phyloP scores from a whole-genome alignment of 495 filamentous ascomycete genomes.

The Penicillium longicatenatum region DNA sequence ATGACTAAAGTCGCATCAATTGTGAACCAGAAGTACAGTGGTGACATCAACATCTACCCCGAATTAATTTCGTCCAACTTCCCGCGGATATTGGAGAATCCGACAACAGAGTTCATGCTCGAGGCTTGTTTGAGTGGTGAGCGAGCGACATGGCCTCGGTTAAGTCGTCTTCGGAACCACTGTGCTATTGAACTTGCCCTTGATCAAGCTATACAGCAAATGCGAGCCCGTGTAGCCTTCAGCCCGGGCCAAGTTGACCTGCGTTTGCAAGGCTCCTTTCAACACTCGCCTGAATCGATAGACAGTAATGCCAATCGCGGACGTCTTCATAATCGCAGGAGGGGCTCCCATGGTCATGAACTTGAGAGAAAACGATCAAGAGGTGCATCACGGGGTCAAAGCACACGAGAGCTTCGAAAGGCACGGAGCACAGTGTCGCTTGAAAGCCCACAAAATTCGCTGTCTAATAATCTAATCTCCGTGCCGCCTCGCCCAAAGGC shows the following conservation, averaged over 20 bases:
- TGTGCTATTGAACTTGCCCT: constrained; percentile 85
- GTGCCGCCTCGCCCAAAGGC: constrained; percentile 15
- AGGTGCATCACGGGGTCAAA: constrained; percentile 19
- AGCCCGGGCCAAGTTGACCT: constrained; percentile 71
- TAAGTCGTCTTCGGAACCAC: constrained; percentile 78
- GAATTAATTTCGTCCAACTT: constrained; percentile 74
- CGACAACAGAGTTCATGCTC: constrained; percentile 87
- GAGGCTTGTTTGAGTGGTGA: constrained; percentile 75
- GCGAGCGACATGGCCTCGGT: constrained; percentile 86
- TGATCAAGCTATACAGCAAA: constrained; percentile 76
- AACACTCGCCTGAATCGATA: constrained; percentile 22
- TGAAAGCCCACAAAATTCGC: constrained; percentile 24
- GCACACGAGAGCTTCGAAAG: constrained; percentile 26
- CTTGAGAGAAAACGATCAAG: constrained; percentile 22
- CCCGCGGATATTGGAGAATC: constrained; percentile 77
- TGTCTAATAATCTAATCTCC: constrained; percentile 12
- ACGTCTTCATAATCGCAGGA: constrained; percentile 28
- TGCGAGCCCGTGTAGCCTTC: constrained; percentile 78
- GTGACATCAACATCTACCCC: constrained; percentile 94
- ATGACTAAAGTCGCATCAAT: constrained; percentile 79
- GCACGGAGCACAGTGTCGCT: constrained; percentile 38
- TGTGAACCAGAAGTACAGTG: constrained; percentile 85
- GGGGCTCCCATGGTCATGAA: constrained; percentile 39
- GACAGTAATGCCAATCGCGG: constrained; percentile 28
- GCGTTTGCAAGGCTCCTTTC: constrained; percentile 20